A percentile compares a stretch with the other conserved stretches of the same genome.
Conservation (phyloP, 176 grass and related monocot species). For the Musa troglodytarum region DNA sequence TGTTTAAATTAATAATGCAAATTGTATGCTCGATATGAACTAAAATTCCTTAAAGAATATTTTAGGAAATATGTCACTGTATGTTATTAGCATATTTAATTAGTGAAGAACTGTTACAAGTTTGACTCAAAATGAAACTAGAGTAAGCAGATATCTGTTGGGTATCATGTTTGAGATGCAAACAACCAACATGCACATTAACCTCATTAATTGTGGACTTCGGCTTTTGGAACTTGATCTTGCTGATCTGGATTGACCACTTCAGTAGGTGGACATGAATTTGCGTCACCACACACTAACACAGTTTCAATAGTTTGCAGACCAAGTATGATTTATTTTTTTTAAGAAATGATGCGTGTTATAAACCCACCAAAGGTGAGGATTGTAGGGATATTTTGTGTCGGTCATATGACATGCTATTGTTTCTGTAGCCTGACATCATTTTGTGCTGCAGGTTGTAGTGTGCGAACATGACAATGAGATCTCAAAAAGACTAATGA, state of each 20-base stretch:
- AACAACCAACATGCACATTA: neutral
- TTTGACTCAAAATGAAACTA: neutral
- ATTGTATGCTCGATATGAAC: neutral
- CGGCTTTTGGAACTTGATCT: neutral
- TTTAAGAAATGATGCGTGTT: neutral
- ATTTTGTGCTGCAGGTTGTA: slow-evolving; percentile 36
- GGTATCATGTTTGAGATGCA: neutral
- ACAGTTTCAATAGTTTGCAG: neutral
- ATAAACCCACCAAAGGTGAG: neutral
- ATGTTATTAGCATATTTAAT: neutral
- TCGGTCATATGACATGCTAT: neutral
- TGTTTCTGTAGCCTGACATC: neutral
- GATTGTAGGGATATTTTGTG: neutral
- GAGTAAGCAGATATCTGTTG: neutral
- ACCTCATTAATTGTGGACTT: neutral
- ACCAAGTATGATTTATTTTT: neutral
- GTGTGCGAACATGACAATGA: slow-evolving; percentile 46
- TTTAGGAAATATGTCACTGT: neutral
- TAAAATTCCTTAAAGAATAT: neutral
- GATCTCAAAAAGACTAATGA: slow-evolving; percentile 48
- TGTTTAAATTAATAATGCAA: neutral
- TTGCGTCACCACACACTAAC: neutral
- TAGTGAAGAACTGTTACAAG: neutral
- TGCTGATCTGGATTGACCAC: neutral
- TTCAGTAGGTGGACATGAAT: neutral